Conservation (phyloP, 208 protist species). For the Crithidia mellificae region DNA sequence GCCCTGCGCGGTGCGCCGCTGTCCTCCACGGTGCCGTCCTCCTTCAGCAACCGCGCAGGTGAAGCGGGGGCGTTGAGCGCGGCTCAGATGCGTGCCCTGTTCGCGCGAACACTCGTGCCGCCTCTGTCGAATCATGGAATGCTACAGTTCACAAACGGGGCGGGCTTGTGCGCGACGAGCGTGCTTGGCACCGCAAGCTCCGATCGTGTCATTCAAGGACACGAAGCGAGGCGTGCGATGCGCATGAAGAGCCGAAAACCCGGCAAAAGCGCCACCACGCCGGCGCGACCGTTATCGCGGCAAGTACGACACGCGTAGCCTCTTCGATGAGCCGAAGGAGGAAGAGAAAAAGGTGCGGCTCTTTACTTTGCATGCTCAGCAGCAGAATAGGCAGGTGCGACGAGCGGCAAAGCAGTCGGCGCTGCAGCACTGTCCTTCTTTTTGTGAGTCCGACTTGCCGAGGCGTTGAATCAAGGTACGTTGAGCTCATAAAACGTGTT, state of each 20-base stretch:
- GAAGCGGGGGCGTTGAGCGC: not conserved
- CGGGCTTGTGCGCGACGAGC: conserved; percentile 7
- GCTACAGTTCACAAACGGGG: conserved; percentile 12
- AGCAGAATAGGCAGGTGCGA: too few relatives aligned
- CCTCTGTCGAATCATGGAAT: conserved; percentile 18
- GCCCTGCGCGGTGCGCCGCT: not conserved
- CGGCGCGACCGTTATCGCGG: not conserved
- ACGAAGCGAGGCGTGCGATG: conserved; percentile 1
- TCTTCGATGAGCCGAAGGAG: not conserved
- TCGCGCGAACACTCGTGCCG: conserved; percentile 9
- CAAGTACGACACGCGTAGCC: not conserved
- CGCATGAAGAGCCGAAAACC: not conserved
- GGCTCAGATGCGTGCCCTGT: not conserved
- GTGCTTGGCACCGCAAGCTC: conserved; percentile 8
- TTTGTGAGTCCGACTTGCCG: too few relatives aligned
- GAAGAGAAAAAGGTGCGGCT: not conserved
- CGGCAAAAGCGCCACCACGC: not conserved
- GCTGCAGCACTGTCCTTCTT: too few relatives aligned
- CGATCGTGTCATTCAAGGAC: not conserved
- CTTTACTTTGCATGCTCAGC: too few relatives aligned
- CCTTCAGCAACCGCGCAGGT: not conserved
- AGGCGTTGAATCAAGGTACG: too few relatives aligned
- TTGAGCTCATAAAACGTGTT: too few relatives aligned
- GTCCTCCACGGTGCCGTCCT: too few relatives aligned
- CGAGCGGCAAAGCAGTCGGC: too few relatives aligned